A percentile compares a stretch with the other conserved stretches of the same genome.
phyloP scores from a whole-genome alignment of 2,329 filamentous ascomycete genomes.

The Alternaria incomplexa region DNA sequence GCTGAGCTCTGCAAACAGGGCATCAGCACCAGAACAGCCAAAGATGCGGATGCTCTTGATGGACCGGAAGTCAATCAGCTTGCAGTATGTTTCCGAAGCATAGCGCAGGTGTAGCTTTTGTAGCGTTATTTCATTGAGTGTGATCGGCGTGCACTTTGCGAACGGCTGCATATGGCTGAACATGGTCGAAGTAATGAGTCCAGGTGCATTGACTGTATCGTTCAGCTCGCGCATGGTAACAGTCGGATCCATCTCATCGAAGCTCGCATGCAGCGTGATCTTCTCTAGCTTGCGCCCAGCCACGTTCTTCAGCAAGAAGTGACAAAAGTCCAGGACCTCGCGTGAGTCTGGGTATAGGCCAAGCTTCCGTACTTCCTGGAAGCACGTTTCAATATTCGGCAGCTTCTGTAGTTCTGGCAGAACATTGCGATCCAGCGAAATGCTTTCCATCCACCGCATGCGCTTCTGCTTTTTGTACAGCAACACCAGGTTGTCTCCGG shows the following conservation, averaged over 20 bases:
- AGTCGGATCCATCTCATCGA: slow-evolving; percentile 46
- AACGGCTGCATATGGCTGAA: slow-evolving; percentile 57
- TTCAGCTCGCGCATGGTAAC: slow-evolving; percentile 52
- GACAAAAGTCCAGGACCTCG: slow-evolving; percentile 53
- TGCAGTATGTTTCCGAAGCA: slow-evolving; percentile 57
- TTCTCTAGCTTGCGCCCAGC: slow-evolving; percentile 49
- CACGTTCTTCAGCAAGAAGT: slow-evolving; percentile 52
- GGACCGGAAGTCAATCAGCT: slow-evolving; percentile 53
- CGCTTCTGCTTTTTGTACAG: slow-evolving; percentile 57
- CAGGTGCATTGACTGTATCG: slow-evolving; percentile 55
- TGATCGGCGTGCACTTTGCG: slow-evolving; percentile 53
- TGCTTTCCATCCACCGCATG: slow-evolving; percentile 57
- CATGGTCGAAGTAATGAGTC: slow-evolving; percentile 54
- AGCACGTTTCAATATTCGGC: slow-evolving; percentile 48
- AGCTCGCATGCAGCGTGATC: slow-evolving; percentile 56
- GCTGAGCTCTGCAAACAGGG: slow-evolving; percentile 55
- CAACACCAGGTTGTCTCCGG: slow-evolving; percentile 55
- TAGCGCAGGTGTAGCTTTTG: slow-evolving; percentile 55
- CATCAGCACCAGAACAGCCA: slow-evolving; percentile 54
- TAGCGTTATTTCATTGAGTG: slow-evolving; percentile 53
- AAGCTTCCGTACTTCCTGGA: slow-evolving; percentile 52
- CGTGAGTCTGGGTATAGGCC: slow-evolving; percentile 56
- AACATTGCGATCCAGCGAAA: slow-evolving; percentile 52
- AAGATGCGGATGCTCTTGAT: slow-evolving; percentile 53
- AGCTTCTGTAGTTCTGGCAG: slow-evolving; percentile 52